Evolutionary conservation across 2,329 filamentous ascomycete genomes (phyloP).

Genomic region (Amphichorda felina): DNA sequence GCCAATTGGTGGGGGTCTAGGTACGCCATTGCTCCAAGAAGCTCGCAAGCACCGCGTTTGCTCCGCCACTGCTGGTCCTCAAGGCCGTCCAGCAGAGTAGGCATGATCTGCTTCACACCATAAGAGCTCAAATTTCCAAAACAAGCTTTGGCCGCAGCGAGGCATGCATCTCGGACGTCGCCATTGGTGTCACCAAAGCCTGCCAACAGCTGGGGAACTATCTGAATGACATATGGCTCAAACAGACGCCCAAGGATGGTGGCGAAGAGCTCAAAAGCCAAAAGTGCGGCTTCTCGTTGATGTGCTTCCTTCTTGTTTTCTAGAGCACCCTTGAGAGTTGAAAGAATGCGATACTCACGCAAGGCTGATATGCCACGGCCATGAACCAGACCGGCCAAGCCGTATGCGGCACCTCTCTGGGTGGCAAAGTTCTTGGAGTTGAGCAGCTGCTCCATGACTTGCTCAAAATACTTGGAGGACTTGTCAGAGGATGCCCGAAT

Average conservation of each 20-base stretch:
- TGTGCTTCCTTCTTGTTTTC: conserved; percentile 93
- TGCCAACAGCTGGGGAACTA: conserved; percentile 79
- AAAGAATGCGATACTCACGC: conserved; percentile 76
- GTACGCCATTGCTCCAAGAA: conserved; percentile 96
- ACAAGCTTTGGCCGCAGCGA: conserved; percentile 88
- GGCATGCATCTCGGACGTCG: conserved; percentile 84
- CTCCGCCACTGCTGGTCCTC: conserved; percentile 96
- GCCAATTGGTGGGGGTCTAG: conserved; percentile 92
- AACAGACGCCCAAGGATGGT: conserved; percentile 79
- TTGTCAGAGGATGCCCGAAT: conserved; percentile 70
- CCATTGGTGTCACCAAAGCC: conserved; percentile 82
- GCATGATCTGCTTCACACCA: conserved; percentile 88
- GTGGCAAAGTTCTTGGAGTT: conserved; percentile 85
- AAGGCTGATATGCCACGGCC: conserved; percentile 78
- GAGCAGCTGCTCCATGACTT: conserved; percentile 72
- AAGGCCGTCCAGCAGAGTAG: conserved; percentile 80
- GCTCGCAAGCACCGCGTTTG: conserved; percentile 95
- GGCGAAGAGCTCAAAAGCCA: conserved; percentile 86
- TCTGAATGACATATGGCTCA: conserved; percentile 92
- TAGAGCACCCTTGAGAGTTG: conserved; percentile 65
- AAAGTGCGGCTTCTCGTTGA: conserved; percentile 75
- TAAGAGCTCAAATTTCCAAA: conserved; percentile 91
- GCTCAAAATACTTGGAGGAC: conserved; percentile 66
- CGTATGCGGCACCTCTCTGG: conserved; percentile 88
- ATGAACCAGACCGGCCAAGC: conserved; percentile 77